Percentiles rank a stretch among this genome's conserved stretches.
These are phyloP conservation scores for Aureobasidium sp. DNA, from an alignment of 2,329 filamentous ascomycete species.

Conservation along the genomic window DNA sequence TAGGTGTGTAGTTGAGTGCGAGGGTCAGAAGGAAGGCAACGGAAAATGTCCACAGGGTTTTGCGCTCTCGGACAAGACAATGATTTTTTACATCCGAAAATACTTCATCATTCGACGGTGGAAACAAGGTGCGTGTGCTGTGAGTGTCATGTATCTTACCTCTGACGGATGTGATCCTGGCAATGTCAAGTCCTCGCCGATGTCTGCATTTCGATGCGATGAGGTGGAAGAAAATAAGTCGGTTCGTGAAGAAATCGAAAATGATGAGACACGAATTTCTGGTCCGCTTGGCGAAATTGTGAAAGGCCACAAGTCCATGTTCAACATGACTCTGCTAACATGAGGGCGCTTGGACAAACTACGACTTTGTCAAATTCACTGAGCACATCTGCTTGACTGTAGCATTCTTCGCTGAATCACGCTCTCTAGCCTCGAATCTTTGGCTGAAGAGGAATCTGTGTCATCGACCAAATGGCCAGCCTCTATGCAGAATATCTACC, in stretches of 20 bases:
- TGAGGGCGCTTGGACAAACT: too few species aligned
- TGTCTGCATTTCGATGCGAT: neutral
- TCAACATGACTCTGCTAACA: too few species aligned
- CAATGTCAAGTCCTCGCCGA: too few species aligned
- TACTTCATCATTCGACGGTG: slow-evolving; percentile 71
- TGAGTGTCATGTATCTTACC: neutral
- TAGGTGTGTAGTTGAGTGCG: neutral
- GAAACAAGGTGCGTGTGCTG: neutral
- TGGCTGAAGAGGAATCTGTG: too few species aligned
- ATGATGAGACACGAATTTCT: neutral
- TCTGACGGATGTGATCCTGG: neutral
- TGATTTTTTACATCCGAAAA: slow-evolving; percentile 87
- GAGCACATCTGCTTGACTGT: too few species aligned
- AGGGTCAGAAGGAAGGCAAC: slow-evolving; percentile 99
- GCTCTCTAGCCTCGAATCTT: too few species aligned
- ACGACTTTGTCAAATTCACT: neutral
- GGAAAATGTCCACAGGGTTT: slow-evolving; percentile 94
- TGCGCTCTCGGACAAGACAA: slow-evolving; percentile 85
- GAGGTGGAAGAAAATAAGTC: neutral
- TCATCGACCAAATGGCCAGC: slow-evolving; percentile 29
- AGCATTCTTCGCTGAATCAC: too few species aligned
- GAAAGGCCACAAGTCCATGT: slow-evolving; percentile 1
- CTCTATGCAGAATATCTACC: slow-evolving; percentile 56
- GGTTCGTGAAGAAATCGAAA: neutral
- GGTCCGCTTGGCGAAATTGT: slow-evolving; percentile 1